Evolutionary conservation across 768 basidiomycete genomes (phyloP).

Genomic region (Boletus fagicola): DNA sequence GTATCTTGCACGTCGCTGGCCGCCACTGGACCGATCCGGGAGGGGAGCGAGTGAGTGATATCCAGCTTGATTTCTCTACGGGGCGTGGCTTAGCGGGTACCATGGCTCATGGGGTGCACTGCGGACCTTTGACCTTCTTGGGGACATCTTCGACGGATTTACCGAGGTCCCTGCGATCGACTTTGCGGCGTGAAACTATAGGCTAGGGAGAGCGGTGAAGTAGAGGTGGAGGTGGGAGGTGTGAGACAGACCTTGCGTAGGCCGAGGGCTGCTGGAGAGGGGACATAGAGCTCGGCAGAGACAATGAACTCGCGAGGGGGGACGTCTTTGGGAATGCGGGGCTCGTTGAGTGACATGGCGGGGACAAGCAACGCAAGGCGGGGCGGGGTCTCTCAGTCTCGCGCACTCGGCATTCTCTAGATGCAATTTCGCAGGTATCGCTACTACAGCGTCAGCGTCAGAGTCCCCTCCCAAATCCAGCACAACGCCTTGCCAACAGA

Average conservation of each 20-base stretch:
- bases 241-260: conserved; percentile 54
- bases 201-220: conserved; percentile 37
- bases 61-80: conserved; percentile 73
- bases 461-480: conserved; percentile 1
- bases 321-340: conserved; percentile 4
- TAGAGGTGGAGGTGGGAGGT: not conserved
- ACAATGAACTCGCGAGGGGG: conserved; percentile 53
- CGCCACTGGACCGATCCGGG: conserved; percentile 65
- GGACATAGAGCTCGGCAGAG: conserved; percentile 61
- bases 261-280: conserved; percentile 46
- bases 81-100: conserved; percentile 1
- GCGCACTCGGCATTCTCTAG: not conserved
- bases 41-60: conserved; percentile 52
- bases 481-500: not conserved
- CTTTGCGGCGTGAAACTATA: conserved; percentile 48
- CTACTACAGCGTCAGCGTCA: conserved; percentile 1
- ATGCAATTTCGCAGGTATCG: not conserved
- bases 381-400: not conserved
- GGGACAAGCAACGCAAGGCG: not conserved
- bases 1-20: conserved; percentile 65
- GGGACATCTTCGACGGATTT: conserved; percentile 42
- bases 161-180: conserved; percentile 48
- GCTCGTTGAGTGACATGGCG: conserved; percentile 16
- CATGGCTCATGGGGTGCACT: not conserved
- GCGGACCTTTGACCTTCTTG: conserved; percentile 60